Conservation (phyloP, 2,329 filamentous ascomycete genomes). For the Colletotrichum paranaense region DNA sequence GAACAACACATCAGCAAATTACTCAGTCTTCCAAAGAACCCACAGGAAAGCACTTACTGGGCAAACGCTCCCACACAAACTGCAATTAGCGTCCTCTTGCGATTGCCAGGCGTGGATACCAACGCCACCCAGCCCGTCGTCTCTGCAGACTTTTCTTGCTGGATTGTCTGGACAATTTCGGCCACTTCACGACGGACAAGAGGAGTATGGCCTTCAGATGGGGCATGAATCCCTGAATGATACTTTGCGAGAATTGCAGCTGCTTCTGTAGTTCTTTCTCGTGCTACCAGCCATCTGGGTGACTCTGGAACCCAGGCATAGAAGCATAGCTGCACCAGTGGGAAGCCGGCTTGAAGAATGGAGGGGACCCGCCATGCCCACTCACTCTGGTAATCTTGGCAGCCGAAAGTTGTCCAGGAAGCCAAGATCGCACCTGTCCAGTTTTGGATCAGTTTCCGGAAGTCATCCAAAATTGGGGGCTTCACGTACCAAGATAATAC, state of each 20-base stretch:
- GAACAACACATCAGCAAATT: not conserved
- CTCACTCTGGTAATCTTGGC: constrained; percentile 13
- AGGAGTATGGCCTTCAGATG: constrained; percentile 46
- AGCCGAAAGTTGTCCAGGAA: constrained; percentile 35
- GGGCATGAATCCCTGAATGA: constrained; percentile 51
- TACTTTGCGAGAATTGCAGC: constrained; percentile 58
- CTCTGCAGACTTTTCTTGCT: constrained; percentile 23
- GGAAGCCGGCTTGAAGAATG: constrained; percentile 19
- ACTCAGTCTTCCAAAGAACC: too few species aligned
- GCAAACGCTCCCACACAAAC: constrained; percentile 36
- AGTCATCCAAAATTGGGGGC: not conserved
- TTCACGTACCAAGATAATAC: constrained; percentile 41
- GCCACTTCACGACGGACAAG: constrained; percentile 17
- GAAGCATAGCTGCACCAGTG: constrained; percentile 22
- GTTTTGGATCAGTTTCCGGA: too few species aligned
- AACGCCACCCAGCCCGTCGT: constrained; percentile 35
- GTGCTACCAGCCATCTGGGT: constrained; percentile 59
- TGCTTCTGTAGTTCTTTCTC: constrained; percentile 62
- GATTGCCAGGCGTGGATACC: constrained; percentile 36
- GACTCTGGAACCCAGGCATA: constrained; percentile 56
- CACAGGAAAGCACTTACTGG: constrained; percentile 29
- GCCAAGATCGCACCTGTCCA: constrained; percentile 34
- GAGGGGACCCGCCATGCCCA: constrained; percentile 30
- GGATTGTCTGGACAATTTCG: constrained; percentile 31
- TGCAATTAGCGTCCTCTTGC: constrained; percentile 22